phyloP scores from a whole-genome alignment of 768 basidiomycete genomes.

The Leccinum obscurum region DNA sequence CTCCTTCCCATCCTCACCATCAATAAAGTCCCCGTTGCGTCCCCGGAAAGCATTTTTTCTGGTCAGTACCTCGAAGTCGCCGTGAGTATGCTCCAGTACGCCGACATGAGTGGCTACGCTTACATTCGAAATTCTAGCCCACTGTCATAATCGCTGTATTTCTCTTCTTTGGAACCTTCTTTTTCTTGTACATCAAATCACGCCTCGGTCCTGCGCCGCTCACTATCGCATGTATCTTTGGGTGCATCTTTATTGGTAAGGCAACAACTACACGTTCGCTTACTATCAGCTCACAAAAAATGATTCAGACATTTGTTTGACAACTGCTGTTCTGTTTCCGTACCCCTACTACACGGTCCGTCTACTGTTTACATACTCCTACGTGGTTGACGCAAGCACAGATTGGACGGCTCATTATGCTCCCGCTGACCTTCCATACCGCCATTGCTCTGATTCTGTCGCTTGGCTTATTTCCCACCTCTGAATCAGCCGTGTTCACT shows the following conservation, averaged over 20 bases:
- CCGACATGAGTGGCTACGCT: neutral
- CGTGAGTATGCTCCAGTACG: constrained; percentile 25
- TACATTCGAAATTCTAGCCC: constrained; percentile 39
- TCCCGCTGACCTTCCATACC: constrained; percentile 62
- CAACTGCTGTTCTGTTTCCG: constrained; percentile 60
- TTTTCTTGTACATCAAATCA: constrained; percentile 61
- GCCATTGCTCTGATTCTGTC: constrained; percentile 54
- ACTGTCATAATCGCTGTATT: constrained; percentile 61
- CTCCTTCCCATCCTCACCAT: too few relatives aligned
- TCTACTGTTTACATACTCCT: neutral
- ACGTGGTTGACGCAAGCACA: constrained; percentile 20
- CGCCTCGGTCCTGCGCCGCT: constrained; percentile 65
- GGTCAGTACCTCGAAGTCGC: constrained; percentile 59
- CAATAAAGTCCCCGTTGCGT: constrained; percentile 40
- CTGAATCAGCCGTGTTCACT: constrained; percentile 61
- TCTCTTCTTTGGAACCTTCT: constrained; percentile 57
- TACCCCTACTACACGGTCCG: constrained; percentile 59
- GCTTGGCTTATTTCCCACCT: constrained; percentile 59
- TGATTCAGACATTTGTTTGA: constrained; percentile 54
- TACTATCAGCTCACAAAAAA: neutral
- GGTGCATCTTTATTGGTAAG: constrained; percentile 59
- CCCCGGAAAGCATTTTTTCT: constrained; percentile 40
- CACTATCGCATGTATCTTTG: constrained; percentile 53
- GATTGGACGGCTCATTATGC: constrained; percentile 50
- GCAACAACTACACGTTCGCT: neutral